A percentile compares a stretch with the other conserved stretches of the same genome.
Conservation (phyloP, 2,329 filamentous ascomycete species). For the Phyllosticta capitalensis region DNA sequence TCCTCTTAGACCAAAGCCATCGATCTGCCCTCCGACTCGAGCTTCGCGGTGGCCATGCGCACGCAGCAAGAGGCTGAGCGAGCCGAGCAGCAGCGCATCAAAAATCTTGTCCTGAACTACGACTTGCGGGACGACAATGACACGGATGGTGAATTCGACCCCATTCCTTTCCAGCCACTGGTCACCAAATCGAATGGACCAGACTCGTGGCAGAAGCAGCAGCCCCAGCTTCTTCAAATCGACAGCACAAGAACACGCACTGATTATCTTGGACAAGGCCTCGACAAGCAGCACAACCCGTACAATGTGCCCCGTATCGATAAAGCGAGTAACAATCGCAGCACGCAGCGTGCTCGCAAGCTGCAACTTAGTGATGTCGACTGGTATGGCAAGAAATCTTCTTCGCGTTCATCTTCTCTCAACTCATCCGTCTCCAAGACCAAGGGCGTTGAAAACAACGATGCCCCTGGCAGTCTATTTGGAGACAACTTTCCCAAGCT, state of each 20-base stretch:
- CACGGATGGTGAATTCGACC: slow-evolving; percentile 54
- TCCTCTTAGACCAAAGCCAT: slow-evolving; percentile 72
- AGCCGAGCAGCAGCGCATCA: slow-evolving; percentile 97
- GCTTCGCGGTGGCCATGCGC: slow-evolving; percentile 92
- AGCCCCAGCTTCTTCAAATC: slow-evolving; percentile 30
- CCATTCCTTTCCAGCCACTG: slow-evolving; percentile 27
- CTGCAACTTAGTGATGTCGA: slow-evolving; percentile 94
- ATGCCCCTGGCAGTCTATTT: neutral
- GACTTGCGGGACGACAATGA: slow-evolving; percentile 78
- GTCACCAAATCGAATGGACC: slow-evolving; percentile 23
- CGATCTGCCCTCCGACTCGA: slow-evolving; percentile 81
- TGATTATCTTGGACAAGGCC: slow-evolving; percentile 19
- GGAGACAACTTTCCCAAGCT: neutral
- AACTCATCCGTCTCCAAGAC: neutral
- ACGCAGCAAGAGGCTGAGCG: slow-evolving; percentile 89
- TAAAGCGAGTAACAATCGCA: slow-evolving; percentile 54
- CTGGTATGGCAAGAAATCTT: slow-evolving; percentile 55
- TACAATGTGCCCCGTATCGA: slow-evolving; percentile 41
- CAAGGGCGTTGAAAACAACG: neutral
- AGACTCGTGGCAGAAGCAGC: slow-evolving; percentile 29
- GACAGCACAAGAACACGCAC: slow-evolving; percentile 19
- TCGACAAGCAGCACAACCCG: slow-evolving; percentile 33
- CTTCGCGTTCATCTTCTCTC: neutral
- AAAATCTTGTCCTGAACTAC: slow-evolving; percentile 92
- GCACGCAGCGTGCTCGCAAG: slow-evolving; percentile 75